A percentile compares a stretch with the other conserved stretches of the same genome.
phyloP scores from a whole-genome alignment of 2,329 filamentous ascomycete genomes.

The Exophiala aquamarina region DNA sequence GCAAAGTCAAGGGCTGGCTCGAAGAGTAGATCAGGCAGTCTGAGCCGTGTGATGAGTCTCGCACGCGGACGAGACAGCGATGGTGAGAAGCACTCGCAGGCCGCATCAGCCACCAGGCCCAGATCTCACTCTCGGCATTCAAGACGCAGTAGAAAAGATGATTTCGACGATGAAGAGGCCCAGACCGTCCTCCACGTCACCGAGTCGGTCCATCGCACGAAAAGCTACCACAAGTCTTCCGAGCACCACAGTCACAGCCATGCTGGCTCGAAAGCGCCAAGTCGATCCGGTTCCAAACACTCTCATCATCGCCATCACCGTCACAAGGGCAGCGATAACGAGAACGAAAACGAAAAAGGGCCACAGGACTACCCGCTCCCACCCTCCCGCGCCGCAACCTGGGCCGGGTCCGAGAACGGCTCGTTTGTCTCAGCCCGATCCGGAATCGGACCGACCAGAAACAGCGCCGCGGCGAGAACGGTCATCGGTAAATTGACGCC shows the following conservation, averaged over 20 bases:
- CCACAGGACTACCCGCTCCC: conserved; percentile 22
- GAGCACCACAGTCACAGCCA: conserved; percentile 4
- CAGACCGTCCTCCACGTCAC: conserved; percentile 15
- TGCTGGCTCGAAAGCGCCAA: conserved; percentile 4
- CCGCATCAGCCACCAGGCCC: neutral
- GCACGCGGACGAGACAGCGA: neutral
- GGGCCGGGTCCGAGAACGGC: conserved; percentile 17
- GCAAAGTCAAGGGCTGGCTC: conserved; percentile 4
- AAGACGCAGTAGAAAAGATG: conserved; percentile 15
- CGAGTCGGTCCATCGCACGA: conserved; percentile 1
- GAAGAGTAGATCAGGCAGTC: conserved; percentile 6
- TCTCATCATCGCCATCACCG: neutral
- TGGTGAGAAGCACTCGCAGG: neutral
- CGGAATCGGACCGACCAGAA: conserved; percentile 5
- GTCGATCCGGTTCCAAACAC: neutral
- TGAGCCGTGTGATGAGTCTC: conserved; percentile 2
- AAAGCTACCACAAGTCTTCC: conserved; percentile 1
- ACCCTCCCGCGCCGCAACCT: conserved; percentile 26
- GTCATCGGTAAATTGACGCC: conserved; percentile 25
- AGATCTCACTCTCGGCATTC: conserved; percentile 6
- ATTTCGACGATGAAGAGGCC: conserved; percentile 18
- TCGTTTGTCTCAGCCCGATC: conserved; percentile 19
- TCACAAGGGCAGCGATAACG: neutral
- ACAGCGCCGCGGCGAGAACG: conserved; percentile 15
- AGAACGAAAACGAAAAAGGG: neutral